Evolutionary conservation across 208 protist species (phyloP).

Genomic region (Leishmania braziliensis): DNA sequence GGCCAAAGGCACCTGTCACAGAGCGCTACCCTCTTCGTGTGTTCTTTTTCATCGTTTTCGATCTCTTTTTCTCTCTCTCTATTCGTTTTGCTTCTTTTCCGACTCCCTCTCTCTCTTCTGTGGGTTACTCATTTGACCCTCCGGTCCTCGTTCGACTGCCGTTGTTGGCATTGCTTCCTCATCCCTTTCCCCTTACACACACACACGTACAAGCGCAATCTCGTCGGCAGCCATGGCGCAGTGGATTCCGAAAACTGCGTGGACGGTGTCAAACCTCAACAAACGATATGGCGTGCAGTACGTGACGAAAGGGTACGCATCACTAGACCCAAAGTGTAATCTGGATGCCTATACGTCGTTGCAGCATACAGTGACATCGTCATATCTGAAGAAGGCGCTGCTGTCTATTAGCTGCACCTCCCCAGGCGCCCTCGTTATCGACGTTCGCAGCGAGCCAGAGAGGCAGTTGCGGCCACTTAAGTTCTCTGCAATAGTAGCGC

Average conservation of each 20-base stretch:
- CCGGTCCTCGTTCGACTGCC: not conserved
- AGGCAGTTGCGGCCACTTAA: constrained; percentile 29
- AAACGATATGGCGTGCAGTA: constrained; percentile 81
- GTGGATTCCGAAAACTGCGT: constrained; percentile 89
- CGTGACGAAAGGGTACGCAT: constrained; percentile 40
- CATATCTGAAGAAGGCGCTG: constrained; percentile 3
- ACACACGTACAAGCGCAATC: not conserved
- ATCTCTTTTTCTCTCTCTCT: not conserved
- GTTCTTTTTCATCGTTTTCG: not conserved
- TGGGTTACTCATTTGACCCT: not conserved
- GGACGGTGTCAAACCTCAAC: constrained; percentile 87
- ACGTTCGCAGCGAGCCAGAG: constrained; percentile 60
- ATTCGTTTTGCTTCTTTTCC: not conserved
- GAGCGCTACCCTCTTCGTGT: not conserved
- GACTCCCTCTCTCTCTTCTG: not conserved
- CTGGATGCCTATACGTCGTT: constrained; percentile 40
- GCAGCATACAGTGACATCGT: constrained; percentile 7
- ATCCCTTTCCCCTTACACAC: not conserved
- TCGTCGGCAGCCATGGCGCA: constrained; percentile 66
- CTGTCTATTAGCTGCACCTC: not conserved
- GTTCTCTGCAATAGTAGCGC: constrained; percentile 33
- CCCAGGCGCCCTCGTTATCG: constrained; percentile 56
- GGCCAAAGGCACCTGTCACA: not conserved
- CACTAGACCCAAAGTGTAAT: constrained; percentile 21
- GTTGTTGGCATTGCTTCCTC: not conserved